These are phyloP conservation scores for Boechera retrofracta DNA, from an alignment of 345 rosid genomes.

Conservation along the genomic window DNA sequence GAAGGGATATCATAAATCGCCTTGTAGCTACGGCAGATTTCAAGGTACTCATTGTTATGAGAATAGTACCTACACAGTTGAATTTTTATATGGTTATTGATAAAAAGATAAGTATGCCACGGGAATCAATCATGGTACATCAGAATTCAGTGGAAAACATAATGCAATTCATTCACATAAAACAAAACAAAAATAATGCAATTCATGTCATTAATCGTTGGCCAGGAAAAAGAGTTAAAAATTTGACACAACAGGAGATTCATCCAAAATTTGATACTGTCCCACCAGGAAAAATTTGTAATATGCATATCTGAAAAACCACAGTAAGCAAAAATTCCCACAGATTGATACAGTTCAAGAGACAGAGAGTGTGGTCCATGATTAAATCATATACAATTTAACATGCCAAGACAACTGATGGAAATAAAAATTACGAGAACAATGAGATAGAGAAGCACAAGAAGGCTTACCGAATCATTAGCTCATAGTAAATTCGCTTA, in stretches of 20 bases:
- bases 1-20: conserved; percentile 92
- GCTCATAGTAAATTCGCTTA: conserved; percentile 83
- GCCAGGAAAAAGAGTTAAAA: background rate
- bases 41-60: conserved; percentile 87
- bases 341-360: background rate
- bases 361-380: background rate
- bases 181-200: background rate
- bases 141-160: conserved; percentile 18
- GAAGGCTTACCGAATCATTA: conserved; percentile 74
- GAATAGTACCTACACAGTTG: conserved; percentile 71
- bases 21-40: conserved; percentile 96
- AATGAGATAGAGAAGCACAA: background rate
- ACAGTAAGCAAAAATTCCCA: background rate
- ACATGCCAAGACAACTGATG: conserved; percentile 1
- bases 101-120: background rate
- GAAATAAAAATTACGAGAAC: conserved; percentile 5
- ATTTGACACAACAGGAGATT: background rate
- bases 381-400: background rate
- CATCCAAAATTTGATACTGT: background rate
- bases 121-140: conserved; percentile 13
- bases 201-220: background rate
- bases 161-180: background rate
- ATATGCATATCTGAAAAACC: background rate
- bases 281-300: background rate
- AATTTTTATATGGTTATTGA: background rate